Conservation (phyloP, 352 stramenopile species). For the Pythium angustatum region DNA sequence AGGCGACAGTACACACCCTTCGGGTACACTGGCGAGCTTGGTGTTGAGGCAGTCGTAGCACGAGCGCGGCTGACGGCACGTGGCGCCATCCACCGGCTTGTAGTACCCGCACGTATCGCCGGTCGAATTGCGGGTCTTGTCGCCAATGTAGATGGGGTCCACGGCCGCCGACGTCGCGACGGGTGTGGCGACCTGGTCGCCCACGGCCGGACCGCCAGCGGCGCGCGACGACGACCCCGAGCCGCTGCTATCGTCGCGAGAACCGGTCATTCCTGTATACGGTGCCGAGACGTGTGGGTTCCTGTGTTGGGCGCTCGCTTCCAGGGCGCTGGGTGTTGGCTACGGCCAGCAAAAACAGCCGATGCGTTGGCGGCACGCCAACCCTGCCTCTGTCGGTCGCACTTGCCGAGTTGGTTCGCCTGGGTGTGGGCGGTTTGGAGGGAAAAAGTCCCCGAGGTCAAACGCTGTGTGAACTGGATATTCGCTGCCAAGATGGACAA, state of each 20-base stretch:
- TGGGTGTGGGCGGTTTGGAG: too few species aligned
- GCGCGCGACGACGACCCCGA: neutral
- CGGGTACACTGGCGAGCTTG: constrained; percentile 30
- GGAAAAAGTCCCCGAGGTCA: constrained; percentile 6
- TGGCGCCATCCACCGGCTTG: constrained; percentile 31
- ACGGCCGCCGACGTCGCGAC: neutral
- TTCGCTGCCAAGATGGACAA: neutral
- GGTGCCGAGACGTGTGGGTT: neutral
- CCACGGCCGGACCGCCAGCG: neutral
- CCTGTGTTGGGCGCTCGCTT: neutral
- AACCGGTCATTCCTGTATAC: neutral
- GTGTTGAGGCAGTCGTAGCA: constrained; percentile 78
- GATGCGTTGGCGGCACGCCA: neutral
- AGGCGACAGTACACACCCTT: constrained; percentile 57
- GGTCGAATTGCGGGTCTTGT: constrained; percentile 43
- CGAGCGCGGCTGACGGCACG: constrained; percentile 55
- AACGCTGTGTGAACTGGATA: neutral
- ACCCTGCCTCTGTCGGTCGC: neutral
- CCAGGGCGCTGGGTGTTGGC: too few species aligned
- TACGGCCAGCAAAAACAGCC: too few species aligned
- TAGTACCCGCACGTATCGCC: constrained; percentile 73
- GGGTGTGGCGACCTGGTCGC: neutral
- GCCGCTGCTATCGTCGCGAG: constrained; percentile 19
- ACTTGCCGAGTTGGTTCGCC: neutral
- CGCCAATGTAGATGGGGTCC: constrained; percentile 29